Evolutionary conservation across 1,284 basidiomycete genomes (phyloP), one percentile per base, ranked within the genome.

Genomic region (Boletus calvinii): DNA sequence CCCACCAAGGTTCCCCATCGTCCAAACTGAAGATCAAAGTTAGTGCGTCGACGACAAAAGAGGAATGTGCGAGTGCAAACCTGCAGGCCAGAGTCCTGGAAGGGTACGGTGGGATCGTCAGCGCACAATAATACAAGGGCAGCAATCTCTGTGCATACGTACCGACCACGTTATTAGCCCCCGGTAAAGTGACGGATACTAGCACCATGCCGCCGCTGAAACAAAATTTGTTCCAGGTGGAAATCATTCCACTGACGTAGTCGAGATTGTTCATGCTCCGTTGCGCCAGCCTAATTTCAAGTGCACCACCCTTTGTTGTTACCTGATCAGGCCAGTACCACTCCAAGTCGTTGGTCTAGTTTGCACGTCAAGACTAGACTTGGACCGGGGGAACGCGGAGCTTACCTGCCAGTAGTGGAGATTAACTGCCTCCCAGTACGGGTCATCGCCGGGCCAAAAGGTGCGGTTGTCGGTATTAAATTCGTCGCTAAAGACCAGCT

Each of bases 151-250:
- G 34, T 20, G 34, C 48, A 81, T 68, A 43, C 52, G 81, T 68
- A 45, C 84, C 84, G 34, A 59, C 44, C 34, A 77, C 50, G 41
- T 77, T 77, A 62, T 79, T 83, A 15, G 72, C 72, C 1, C 95
- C 96, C 0, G 96, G 95, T 8, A 98, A 74, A n/a, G 79, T 81
- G n/a, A 94, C 84, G 6, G 79, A 77, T 5, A 80, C 78, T 62
- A 87, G 80, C 42, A 93, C 72, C 53, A 91, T 73, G 20, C 91
- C 91, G 32, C 92, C 92, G 1, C 90, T 94, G 73, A 98, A 98
- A 72, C 95, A 98, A 63, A 98, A 90, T 69, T 97, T 93, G 69
- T 94, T 94, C 92, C 92, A 93, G 10, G 79, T 80, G 24, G 84
- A 74, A 63, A 92, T 72, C 76, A 85, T 76, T 0, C 84, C 88